Conservation (phyloP, 176 grass and related monocot species). For the Secale cereale region DNA sequence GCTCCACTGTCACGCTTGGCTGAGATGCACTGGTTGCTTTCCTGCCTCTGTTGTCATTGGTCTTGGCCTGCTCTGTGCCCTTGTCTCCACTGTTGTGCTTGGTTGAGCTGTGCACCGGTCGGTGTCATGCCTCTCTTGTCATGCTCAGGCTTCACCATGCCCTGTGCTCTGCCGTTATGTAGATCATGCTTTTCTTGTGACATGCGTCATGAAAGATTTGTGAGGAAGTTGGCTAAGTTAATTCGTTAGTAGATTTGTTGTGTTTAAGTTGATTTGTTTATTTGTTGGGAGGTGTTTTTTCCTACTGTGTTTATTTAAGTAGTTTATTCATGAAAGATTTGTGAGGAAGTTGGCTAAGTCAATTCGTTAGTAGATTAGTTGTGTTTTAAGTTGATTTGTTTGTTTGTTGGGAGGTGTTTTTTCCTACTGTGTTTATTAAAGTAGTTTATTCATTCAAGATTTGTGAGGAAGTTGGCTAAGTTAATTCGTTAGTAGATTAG, state of each 20-base stretch:
- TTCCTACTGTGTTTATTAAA: not conserved
- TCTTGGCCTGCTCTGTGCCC: too few species aligned
- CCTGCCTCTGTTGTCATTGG: not conserved
- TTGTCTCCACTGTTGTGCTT: too few species aligned
- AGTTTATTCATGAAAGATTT: not conserved
- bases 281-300: not conserved
- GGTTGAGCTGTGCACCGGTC: too few species aligned
- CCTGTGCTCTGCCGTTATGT: not conserved
- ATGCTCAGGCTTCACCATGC: not conserved
- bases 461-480: not conserved
- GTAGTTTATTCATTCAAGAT: not conserved
- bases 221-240: not conserved
- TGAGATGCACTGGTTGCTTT: not conserved
- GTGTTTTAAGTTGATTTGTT: not conserved
- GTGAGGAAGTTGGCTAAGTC: too few species aligned
- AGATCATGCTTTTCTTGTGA: not conserved
- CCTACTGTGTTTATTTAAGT: not conserved
- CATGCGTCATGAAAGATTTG: not conserved
- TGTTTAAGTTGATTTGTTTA: not conserved
- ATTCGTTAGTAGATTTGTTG: not conserved
- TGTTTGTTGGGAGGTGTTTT: not conserved
- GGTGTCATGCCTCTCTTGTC: too few species aligned
- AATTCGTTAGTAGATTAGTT: not conserved
- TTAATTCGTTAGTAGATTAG: not conserved
- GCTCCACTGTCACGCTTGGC: not conserved